These are phyloP conservation scores for Annulohypoxylon stygium DNA, from an alignment of 495 filamentous ascomycete genomes.

Conservation along the genomic window DNA sequence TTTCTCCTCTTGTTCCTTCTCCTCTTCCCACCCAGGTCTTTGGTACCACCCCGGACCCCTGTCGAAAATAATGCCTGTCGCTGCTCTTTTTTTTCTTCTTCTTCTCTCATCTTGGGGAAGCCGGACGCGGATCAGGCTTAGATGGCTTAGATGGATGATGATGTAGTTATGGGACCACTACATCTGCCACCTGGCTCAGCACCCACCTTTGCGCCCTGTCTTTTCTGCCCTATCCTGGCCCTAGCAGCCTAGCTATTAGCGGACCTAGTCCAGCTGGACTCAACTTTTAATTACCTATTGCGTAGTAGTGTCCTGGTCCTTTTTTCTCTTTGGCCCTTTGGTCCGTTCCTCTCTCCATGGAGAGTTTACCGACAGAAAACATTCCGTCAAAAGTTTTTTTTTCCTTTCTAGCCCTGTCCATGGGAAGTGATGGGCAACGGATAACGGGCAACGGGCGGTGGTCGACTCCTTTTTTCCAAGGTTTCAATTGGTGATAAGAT, in stretches of 20 bases:
- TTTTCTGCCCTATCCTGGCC: constrained; percentile 41
- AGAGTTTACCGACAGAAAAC: constrained; percentile 29
- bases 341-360: constrained; percentile 8
- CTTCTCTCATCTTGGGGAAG: constrained; percentile 48
- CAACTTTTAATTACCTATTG: constrained; percentile 32
- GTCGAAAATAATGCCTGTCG: constrained; percentile 37
- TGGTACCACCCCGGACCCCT: constrained; percentile 43
- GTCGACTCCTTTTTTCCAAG: constrained; percentile 23
- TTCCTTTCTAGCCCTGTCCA: constrained; percentile 9
- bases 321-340: constrained; percentile 26
- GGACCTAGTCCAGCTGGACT: constrained; percentile 44
- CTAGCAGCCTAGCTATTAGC: constrained; percentile 45
- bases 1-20: constrained; percentile 26
- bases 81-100: constrained; percentile 30
- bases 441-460: constrained; percentile 15
- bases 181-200: constrained; percentile 49
- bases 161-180: constrained; percentile 51
- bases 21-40: constrained; percentile 47
- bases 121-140: constrained; percentile 48
- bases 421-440: constrained; percentile 12
- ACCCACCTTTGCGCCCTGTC: constrained; percentile 39
- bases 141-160: constrained; percentile 44
- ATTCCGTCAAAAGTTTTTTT: constrained; percentile 27
- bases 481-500: constrained; percentile 29
- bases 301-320: constrained; percentile 22